A percentile compares a stretch with the other conserved stretches of the same genome.
Evolutionary conservation across 2,329 filamentous ascomycete genomes (phyloP).

Genomic region (Sporothrix pseudoabietina): DNA sequence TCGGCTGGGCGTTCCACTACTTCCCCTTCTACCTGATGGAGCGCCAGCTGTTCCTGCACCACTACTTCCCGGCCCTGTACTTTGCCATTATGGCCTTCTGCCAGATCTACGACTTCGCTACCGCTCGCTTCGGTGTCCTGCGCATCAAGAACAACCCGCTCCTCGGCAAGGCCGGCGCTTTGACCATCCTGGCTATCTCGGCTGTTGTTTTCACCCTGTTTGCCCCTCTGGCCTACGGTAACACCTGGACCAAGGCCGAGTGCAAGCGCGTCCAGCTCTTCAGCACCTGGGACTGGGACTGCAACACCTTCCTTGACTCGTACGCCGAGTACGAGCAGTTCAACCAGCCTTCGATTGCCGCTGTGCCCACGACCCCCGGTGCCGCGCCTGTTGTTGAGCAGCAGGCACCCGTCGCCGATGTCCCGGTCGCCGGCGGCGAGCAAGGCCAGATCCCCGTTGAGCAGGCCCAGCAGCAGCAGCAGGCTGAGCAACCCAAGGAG

Average conservation of each 20-base stretch:
- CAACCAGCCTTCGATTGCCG: constrained; percentile 34
- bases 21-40: constrained; percentile 99
- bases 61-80: constrained; percentile 96
- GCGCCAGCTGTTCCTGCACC: constrained; percentile 95
- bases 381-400: constrained; percentile 1
- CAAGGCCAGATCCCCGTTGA: constrained; percentile 38
- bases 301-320: constrained; percentile 85
- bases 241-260: constrained; percentile 85
- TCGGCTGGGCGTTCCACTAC: constrained; percentile 97
- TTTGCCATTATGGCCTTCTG: constrained; percentile 89
- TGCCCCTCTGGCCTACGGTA: constrained; percentile 88
- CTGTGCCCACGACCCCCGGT: constrained; percentile 12
- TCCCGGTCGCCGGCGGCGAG: constrained; percentile 32
- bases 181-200: constrained; percentile 72
- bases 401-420: constrained; percentile 32
- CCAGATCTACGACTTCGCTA: constrained; percentile 84
- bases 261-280: constrained; percentile 89
- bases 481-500: constrained; percentile 27
- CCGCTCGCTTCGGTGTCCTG: constrained; percentile 69
- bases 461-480: constrained; percentile 34
- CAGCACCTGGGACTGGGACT: constrained; percentile 94
- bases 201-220: constrained; percentile 81
- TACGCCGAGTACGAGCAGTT: constrained; percentile 53
- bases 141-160: constrained; percentile 69
- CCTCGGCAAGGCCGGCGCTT: constrained; percentile 72